phyloP scores from a whole-genome alignment of 805 yeast species.

The Peterozyma toletana region DNA sequence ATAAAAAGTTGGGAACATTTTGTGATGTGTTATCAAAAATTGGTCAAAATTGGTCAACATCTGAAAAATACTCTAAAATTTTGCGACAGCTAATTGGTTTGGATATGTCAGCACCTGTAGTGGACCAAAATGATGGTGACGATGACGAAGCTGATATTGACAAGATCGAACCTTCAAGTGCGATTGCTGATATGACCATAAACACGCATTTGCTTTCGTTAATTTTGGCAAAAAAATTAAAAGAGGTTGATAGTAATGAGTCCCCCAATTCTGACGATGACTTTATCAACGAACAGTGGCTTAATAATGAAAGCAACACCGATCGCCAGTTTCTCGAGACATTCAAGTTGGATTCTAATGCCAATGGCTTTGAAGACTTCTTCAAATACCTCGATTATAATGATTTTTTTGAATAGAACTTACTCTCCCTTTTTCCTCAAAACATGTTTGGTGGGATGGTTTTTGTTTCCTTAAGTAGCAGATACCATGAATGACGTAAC shows the following conservation, averaged over 20 bases:
- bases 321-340: too few relatives aligned
- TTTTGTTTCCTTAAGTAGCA: too few relatives aligned
- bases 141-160: conserved; percentile 19
- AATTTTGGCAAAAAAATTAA: conserved; percentile 19
- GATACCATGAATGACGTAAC: too few relatives aligned
- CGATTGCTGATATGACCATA: conserved; percentile 26
- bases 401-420: too few relatives aligned
- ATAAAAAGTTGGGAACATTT: conserved; percentile 7
- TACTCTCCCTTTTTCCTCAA: too few relatives aligned
- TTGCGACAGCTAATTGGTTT: conserved; percentile 17
- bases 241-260: conserved; percentile 7
- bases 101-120: conserved; percentile 14
- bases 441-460: too few relatives aligned
- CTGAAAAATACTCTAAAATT: conserved; percentile 20
- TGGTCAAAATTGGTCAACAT: conserved; percentile 20
- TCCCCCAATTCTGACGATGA: background rate
- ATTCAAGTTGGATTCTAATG: conserved; percentile 13
- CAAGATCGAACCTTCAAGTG: conserved; percentile 26
- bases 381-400: conserved; percentile 18
- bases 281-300: background rate
- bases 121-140: conserved; percentile 11
- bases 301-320: conserved; percentile 9
- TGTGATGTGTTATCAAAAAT: conserved; percentile 13
- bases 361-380: conserved; percentile 19
- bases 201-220: conserved; percentile 22